These are phyloP conservation scores for Suillus decipiens DNA, from an alignment of 768 basidiomycete genomes.

Conservation along the genomic window DNA sequence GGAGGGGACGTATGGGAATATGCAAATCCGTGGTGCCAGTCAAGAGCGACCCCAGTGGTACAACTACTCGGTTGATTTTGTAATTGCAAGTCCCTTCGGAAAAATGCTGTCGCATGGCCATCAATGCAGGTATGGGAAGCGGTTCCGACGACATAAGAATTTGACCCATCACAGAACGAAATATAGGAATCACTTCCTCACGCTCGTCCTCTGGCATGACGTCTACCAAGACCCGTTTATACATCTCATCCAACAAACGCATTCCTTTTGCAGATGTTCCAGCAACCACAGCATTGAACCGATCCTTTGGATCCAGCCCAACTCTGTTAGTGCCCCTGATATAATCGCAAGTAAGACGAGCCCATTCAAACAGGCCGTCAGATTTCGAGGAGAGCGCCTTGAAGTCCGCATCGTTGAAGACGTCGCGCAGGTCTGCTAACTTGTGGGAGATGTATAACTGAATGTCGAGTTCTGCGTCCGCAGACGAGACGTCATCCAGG, in stretches of 20 bases:
- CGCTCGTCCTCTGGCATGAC: not conserved
- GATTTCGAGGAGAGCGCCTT: not conserved
- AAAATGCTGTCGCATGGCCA: not conserved
- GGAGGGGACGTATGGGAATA: constrained; percentile 19
- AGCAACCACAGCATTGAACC: constrained; percentile 2
- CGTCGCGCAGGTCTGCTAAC: not conserved
- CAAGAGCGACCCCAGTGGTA: constrained; percentile 8
- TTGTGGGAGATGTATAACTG: constrained; percentile 8
- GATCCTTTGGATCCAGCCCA: not conserved
- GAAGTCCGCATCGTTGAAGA: not conserved
- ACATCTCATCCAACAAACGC: constrained; percentile 10
- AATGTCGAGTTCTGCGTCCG: constrained; percentile 8
- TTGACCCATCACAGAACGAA: constrained; percentile 8
- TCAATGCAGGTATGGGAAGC: not conserved
- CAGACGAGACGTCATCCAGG: constrained; percentile 4
- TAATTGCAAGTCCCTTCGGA: constrained; percentile 20
- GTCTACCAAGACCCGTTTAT: not conserved
- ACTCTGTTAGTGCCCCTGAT: constrained; percentile 1
- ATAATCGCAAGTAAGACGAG: constrained; percentile 11
- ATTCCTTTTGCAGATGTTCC: not conserved
- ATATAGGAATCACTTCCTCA: not conserved
- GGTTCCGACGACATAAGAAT: constrained; percentile 8
- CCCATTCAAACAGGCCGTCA: constrained; percentile 14
- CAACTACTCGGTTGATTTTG: constrained; percentile 9
- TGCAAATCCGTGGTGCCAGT: not conserved